Evolutionary conservation across 1,284 basidiomycete species (phyloP).

Genomic region (Rhodotorula sp.): DNA sequence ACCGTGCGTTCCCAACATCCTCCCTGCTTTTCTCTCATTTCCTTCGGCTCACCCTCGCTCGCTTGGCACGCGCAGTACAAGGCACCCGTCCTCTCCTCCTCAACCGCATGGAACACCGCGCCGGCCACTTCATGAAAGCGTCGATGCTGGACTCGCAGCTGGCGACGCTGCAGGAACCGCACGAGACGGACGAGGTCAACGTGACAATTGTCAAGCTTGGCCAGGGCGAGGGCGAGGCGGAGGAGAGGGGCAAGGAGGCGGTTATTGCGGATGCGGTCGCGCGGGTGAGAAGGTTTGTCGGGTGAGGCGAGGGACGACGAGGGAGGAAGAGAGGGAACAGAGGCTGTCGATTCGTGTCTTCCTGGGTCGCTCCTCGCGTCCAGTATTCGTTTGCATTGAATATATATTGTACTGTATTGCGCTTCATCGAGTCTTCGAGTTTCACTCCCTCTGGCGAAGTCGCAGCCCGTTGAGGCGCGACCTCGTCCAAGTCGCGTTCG

Average conservation of each 20-base stretch:
- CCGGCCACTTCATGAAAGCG: constrained; percentile 86
- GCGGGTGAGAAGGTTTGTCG: not conserved
- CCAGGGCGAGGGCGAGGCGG: constrained; percentile 15
- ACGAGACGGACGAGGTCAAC: constrained; percentile 24
- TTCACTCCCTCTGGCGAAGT: not conserved
- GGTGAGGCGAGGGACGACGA: not conserved
- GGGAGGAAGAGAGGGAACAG: not conserved
- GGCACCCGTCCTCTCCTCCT: constrained; percentile 64
- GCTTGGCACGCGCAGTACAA: constrained; percentile 53
- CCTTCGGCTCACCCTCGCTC: not conserved
- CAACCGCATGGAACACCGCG: constrained; percentile 67
- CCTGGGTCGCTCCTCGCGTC: no score
- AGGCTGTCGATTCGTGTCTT: not conserved
- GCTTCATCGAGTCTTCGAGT: no score
- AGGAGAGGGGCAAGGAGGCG: constrained; percentile 33
- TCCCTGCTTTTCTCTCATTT: not conserved
- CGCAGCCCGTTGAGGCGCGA: not conserved
- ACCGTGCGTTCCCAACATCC: constrained; percentile 50
- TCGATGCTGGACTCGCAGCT: constrained; percentile 84
- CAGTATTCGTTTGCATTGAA: not conserved
- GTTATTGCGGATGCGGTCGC: constrained; percentile 14
- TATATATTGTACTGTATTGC: not conserved
- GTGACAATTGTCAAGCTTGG: constrained; percentile 33
- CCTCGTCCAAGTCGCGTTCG: not conserved
- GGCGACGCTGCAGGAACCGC: constrained; percentile 62